These are phyloP conservation scores for Diplodia scrobiculata DNA, from an alignment of 2,329 filamentous ascomycete species.

Conservation along the genomic window DNA sequence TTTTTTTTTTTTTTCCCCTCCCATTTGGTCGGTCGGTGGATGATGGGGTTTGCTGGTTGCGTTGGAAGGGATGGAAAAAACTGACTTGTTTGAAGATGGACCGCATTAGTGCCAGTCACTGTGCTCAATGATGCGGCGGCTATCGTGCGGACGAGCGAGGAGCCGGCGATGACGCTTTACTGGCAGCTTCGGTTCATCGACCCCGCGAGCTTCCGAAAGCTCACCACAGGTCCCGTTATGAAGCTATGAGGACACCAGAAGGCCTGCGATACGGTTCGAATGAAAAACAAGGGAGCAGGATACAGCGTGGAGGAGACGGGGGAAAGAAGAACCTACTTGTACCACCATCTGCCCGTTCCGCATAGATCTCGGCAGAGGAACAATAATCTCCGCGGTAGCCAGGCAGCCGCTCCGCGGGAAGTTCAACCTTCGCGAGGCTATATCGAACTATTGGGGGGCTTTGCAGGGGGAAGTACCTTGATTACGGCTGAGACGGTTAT, in stretches of 20 bases:
- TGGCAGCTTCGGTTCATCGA: background rate
- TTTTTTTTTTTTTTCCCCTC: too few species aligned
- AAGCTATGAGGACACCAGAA: background rate
- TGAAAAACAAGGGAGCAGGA: background rate
- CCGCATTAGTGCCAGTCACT: background rate
- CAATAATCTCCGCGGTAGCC: too few species aligned
- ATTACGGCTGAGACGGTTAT: too few species aligned
- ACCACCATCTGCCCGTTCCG: too few species aligned
- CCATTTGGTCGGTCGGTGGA: background rate
- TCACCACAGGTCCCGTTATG: background rate
- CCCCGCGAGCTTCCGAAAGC: background rate
- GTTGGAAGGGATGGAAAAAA: background rate
- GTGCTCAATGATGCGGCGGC: background rate
- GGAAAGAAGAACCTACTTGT: background rate
- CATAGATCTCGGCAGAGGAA: too few species aligned
- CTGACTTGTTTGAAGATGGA: background rate
- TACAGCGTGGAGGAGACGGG: background rate
- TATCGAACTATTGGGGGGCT: too few species aligned
- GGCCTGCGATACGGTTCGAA: background rate
- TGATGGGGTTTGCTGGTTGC: background rate
- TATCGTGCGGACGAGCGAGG: background rate
- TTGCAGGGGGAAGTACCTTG: too few species aligned
- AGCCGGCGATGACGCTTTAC: background rate
- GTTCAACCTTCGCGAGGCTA: too few species aligned
- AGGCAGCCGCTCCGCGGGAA: too few species aligned